Percentiles rank a stretch among this genome's conserved stretches.
phyloP scores from a whole-genome alignment of 2,329 filamentous ascomycete species.

The Penicillium paneum region DNA sequence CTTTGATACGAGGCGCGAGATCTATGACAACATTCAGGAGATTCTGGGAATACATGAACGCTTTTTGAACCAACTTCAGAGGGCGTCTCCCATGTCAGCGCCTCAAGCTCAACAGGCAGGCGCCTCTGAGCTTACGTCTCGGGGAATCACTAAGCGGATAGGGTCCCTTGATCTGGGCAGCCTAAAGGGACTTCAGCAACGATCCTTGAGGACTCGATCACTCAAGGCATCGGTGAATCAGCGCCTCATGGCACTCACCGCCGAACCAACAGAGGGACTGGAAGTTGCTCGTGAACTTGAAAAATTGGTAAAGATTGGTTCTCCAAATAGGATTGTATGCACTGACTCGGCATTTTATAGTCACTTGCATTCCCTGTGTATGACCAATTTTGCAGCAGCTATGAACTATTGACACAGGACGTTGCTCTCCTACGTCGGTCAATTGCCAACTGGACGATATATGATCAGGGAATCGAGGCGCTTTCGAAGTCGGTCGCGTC shows the following conservation, averaged over 20 bases:
- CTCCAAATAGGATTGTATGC: slow-evolving; percentile 13
- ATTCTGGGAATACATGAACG: slow-evolving; percentile 82
- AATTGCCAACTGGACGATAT: slow-evolving; percentile 71
- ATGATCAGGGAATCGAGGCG: slow-evolving; percentile 81
- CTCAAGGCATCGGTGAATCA: slow-evolving; percentile 29
- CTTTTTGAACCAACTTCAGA: slow-evolving; percentile 71
- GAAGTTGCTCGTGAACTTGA: slow-evolving; percentile 55
- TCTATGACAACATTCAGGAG: slow-evolving; percentile 74
- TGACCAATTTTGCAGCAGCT: slow-evolving; percentile 87
- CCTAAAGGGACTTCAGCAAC: slow-evolving; percentile 27
- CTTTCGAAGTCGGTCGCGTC: slow-evolving; percentile 73
- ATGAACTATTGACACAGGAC: slow-evolving; percentile 79
- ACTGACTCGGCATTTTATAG: slow-evolving; percentile 55
- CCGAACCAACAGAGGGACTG: slow-evolving; percentile 53
- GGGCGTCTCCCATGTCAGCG: slow-evolving; percentile 60
- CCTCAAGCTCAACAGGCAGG: slow-evolving; percentile 32
- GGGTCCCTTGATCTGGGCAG: slow-evolving; percentile 48
- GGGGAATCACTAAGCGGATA: slow-evolving; percentile 46
- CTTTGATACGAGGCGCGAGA: slow-evolving; percentile 68
- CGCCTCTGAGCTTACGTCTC: slow-evolving; percentile 20
- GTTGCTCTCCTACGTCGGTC: slow-evolving; percentile 65
- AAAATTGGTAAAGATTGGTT: slow-evolving; percentile 43
- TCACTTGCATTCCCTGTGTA: slow-evolving; percentile 81
- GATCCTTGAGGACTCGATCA: slow-evolving; percentile 29
- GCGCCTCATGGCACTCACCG: slow-evolving; percentile 40